These are phyloP conservation scores for Wickerhamomyces alni DNA, from an alignment of 805 yeast species.

Conservation along the genomic window DNA sequence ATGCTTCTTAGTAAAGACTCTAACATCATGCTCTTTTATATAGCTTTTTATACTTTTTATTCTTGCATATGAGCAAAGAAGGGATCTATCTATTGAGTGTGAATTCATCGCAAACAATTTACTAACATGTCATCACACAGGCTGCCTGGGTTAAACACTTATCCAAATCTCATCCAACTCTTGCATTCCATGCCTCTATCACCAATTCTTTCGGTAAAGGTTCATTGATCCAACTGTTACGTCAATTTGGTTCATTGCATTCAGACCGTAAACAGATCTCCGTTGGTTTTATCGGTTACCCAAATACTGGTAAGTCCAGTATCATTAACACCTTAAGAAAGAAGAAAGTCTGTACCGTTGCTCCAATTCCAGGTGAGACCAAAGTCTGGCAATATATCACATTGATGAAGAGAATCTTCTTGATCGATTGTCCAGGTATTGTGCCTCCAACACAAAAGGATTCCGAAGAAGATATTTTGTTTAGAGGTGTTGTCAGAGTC, in stretches of 20 bases:
- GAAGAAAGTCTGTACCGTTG: slow-evolving; percentile 94
- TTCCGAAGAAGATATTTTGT: slow-evolving; percentile 83
- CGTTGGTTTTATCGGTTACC: slow-evolving; percentile 96
- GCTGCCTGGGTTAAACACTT: slow-evolving; percentile 98
- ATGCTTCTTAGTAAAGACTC: slow-evolving; percentile 84
- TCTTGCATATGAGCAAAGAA: background rate
- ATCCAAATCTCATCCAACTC: slow-evolving; percentile 86
- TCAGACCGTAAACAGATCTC: slow-evolving; percentile 93
- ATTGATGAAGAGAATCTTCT: slow-evolving; percentile 88
- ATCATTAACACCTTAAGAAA: slow-evolving; percentile 88
- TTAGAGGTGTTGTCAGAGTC: slow-evolving; percentile 98
- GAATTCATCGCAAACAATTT: too few species aligned
- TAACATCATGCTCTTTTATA: slow-evolving; percentile 47
- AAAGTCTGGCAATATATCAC: slow-evolving; percentile 99
- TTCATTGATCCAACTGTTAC: slow-evolving; percentile 82
- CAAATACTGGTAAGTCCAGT: slow-evolving; percentile 95
- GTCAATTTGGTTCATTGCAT: slow-evolving; percentile 90
- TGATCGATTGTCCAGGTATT: slow-evolving; percentile 98
- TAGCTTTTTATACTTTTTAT: slow-evolving; percentile 2
- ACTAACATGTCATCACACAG: slow-evolving; percentile 37
- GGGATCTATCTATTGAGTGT: too few species aligned
- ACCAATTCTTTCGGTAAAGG: slow-evolving; percentile 98
- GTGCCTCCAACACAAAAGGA: slow-evolving; percentile 94
- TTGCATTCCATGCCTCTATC: slow-evolving; percentile 97
- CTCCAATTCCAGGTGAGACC: slow-evolving; percentile 98